Conservation (phyloP, 2,329 filamentous ascomycete species). For the Incumbomyces delicatus region DNA sequence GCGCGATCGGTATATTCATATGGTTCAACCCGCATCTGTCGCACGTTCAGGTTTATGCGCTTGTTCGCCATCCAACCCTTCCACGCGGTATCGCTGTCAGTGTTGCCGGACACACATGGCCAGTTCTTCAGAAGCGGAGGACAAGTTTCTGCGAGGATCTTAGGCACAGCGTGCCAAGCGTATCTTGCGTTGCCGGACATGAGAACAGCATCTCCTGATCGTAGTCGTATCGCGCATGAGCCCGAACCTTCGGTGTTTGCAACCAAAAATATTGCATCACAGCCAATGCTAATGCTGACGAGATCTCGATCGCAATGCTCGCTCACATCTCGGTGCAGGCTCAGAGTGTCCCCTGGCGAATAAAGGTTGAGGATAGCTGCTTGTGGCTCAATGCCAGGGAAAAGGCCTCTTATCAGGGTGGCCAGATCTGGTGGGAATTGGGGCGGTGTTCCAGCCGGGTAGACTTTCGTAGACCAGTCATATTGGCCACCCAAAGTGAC, state of each 20-base stretch:
- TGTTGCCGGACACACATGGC: slow-evolving; percentile 45
- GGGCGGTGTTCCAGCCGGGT: slow-evolving; percentile 60
- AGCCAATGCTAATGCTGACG: slow-evolving; percentile 79
- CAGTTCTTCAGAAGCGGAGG: slow-evolving; percentile 64
- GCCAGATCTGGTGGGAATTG: slow-evolving; percentile 66
- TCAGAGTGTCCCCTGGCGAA: slow-evolving; percentile 79
- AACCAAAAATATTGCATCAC: slow-evolving; percentile 80
- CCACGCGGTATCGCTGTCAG: slow-evolving; percentile 50
- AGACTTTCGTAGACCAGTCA: slow-evolving; percentile 82
- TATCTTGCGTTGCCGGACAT: slow-evolving; percentile 76
- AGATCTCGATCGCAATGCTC: slow-evolving; percentile 70
- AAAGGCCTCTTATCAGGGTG: slow-evolving; percentile 56
- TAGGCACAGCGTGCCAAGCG: slow-evolving; percentile 93
- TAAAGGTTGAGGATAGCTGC: slow-evolving; percentile 94
- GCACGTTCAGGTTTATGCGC: slow-evolving; percentile 81
- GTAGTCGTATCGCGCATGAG: slow-evolving; percentile 50
- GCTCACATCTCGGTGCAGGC: slow-evolving; percentile 87
- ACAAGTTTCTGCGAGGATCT: slow-evolving; percentile 70
- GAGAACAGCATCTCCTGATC: slow-evolving; percentile 80
- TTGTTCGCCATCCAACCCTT: slow-evolving; percentile 81
- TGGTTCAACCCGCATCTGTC: slow-evolving; percentile 61
- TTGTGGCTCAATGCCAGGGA: slow-evolving; percentile 68
- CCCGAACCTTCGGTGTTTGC: slow-evolving; percentile 48
- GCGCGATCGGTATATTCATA: neutral
- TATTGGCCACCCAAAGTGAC: slow-evolving; percentile 91